These are phyloP conservation scores for Boechera retrofracta DNA, from an alignment of 345 rosid species.

Conservation along the genomic window DNA sequence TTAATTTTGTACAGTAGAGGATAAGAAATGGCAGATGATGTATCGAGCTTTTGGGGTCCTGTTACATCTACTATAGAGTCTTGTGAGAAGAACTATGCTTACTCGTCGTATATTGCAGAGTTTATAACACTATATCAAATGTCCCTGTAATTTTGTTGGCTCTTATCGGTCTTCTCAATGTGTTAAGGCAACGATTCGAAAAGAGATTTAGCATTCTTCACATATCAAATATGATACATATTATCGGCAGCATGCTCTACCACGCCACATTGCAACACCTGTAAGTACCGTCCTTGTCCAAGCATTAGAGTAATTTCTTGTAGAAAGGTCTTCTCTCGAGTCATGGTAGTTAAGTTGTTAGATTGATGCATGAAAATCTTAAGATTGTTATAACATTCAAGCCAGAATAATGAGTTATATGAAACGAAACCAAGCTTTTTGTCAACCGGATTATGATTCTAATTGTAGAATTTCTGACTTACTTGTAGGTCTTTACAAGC, in stretches of 20 bases:
- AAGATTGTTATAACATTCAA: no score
- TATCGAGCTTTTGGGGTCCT: constrained; percentile 89
- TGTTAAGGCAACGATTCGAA: constrained; percentile 84
- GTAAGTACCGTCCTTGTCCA: constrained; percentile 51
- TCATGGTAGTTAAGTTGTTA: no score
- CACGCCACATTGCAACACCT: constrained; percentile 72
- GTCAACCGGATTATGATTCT: no score
- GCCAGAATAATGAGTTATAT: no score
- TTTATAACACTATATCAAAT: constrained; percentile 83
- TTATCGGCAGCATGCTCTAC: constrained; percentile 87
- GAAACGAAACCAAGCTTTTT: no score
- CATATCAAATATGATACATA: constrained; percentile 81
- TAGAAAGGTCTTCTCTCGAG: no score
- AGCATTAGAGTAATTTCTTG: no score
- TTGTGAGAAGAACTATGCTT: constrained; percentile 76
- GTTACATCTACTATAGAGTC: constrained; percentile 73
- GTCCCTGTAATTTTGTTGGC: constrained; percentile 76
- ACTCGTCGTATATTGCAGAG: constrained; percentile 84
- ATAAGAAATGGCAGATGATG: constrained; percentile 65
- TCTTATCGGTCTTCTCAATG: constrained; percentile 74
- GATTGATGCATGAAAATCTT: no score
- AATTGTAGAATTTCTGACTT: no score
- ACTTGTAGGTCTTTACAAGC: not conserved
- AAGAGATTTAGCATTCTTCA: constrained; percentile 88
- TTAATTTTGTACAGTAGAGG: not conserved